A percentile compares a stretch with the other conserved stretches of the same genome.
phyloP scores from a whole-genome alignment of 2,329 filamentous ascomycete species.

The Claviceps sp. region DNA sequence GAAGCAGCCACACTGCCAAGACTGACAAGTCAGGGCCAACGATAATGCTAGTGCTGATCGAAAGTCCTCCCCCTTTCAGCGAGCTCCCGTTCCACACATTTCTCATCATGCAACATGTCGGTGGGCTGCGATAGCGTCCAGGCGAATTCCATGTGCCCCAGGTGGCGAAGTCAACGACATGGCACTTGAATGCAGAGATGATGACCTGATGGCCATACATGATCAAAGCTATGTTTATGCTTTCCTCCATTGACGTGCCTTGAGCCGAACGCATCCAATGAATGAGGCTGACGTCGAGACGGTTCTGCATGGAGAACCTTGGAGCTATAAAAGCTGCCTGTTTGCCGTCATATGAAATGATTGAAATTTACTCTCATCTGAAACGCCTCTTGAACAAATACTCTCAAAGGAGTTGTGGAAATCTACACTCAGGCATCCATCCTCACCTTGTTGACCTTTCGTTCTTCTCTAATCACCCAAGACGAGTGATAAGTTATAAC shows the following conservation, averaged over 20 bases:
- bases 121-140: not conserved
- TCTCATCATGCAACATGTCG: not conserved
- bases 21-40: not conserved
- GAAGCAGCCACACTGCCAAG: not conserved
- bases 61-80: not conserved
- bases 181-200: not conserved
- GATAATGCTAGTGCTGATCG: not conserved
- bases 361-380: not conserved
- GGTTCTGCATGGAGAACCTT: not conserved
- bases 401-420: not conserved
- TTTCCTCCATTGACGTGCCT: not conserved
- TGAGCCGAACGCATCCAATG: not conserved
- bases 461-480: not conserved
- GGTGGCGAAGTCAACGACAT: not conserved
- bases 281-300: not conserved
- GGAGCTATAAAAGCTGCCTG: not conserved
- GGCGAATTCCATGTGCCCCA: not conserved
- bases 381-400: not conserved
- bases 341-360: not conserved
- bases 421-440: not conserved
- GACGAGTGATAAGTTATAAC: not conserved
- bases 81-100: not conserved
- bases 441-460: not conserved
- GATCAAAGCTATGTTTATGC: not conserved
- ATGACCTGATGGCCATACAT: not conserved